Evolutionary conservation across 305 asterid genomes (phyloP).

Genomic region (Withania somnifera): DNA sequence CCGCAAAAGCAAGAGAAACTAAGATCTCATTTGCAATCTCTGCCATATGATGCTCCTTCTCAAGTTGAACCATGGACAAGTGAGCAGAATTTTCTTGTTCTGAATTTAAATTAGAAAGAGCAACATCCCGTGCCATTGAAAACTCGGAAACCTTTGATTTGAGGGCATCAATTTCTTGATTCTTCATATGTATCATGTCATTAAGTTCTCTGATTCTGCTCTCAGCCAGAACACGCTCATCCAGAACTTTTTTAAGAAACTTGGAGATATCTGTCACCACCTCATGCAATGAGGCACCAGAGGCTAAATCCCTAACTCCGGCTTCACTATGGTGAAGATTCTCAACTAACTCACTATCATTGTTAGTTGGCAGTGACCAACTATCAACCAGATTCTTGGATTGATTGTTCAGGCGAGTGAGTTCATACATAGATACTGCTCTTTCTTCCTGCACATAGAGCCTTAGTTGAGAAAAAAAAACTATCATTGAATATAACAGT

Average conservation of each 20-base stretch:
- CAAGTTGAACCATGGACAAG: conserved; percentile 27
- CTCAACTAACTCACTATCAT: conserved; percentile 19
- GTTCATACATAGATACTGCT: conserved; percentile 33
- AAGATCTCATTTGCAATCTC: conserved; percentile 46
- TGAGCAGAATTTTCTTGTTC: conserved; percentile 20
- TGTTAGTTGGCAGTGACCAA: conserved; percentile 16
- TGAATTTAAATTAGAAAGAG: conserved; percentile 27
- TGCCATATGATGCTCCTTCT: conserved; percentile 35
- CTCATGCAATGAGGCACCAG: conserved; percentile 39
- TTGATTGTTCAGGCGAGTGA: conserved; percentile 33
- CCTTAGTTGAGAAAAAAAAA: not conserved
- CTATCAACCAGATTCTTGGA: conserved; percentile 32
- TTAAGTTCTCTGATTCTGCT: conserved; percentile 39
- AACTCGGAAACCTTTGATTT: conserved; percentile 39
- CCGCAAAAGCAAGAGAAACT: conserved; percentile 31
- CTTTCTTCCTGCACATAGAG: conserved; percentile 63
- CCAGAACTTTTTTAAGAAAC: conserved; percentile 25
- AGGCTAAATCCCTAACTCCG: conserved; percentile 13
- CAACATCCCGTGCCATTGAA: conserved; percentile 27
- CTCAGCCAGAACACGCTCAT: conserved; percentile 24
- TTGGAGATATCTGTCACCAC: conserved; percentile 47
- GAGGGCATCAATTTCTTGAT: conserved; percentile 55
- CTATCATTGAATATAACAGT: not conserved
- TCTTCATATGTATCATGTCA: conserved; percentile 34
- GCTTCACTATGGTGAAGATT: conserved; percentile 11